A percentile compares a stretch with the other conserved stretches of the same genome.
These are phyloP conservation scores for Entamoeba moshkovskii DNA, from an alignment of 208 protist genomes.

Conservation along the genomic window DNA sequence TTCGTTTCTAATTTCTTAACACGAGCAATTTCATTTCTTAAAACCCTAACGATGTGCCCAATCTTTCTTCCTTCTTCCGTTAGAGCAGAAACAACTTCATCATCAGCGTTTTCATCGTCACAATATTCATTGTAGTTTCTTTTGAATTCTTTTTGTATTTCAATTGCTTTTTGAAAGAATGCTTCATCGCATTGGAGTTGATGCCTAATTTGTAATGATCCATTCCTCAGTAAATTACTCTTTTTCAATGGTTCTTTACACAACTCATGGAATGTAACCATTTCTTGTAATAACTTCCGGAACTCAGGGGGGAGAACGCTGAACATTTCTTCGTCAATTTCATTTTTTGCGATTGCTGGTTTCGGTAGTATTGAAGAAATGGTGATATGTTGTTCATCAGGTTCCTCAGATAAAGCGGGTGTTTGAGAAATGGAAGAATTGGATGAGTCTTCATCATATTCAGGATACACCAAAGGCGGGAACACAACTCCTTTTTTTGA, in stretches of 20 bases:
- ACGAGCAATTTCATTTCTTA: not conserved
- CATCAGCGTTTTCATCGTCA: not conserved
- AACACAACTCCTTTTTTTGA: not conserved
- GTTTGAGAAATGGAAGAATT: not conserved
- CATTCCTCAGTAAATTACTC: not conserved
- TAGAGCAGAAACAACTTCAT: not conserved
- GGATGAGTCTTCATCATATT: not conserved
- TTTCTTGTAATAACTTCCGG: not conserved
- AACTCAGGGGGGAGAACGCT: not conserved
- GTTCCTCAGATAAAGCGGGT: not conserved
- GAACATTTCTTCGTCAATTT: not conserved
- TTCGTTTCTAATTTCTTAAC: not conserved
- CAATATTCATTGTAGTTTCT: not conserved
- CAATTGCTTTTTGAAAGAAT: not conserved
- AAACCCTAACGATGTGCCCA: not conserved
- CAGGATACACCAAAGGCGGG: not conserved
- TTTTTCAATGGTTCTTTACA: not conserved
- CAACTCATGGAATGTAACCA: not conserved
- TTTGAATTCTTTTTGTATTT: not conserved
- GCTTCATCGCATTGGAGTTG: not conserved
- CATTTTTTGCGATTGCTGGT: not conserved
- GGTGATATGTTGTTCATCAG: not conserved
- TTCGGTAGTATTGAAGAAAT: not conserved
- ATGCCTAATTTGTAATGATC: not conserved
- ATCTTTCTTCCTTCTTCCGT: not conserved